Percentiles rank a stretch among this genome's conserved stretches.
These are phyloP conservation scores for Fusarium miscanthi DNA, from an alignment of 2,329 filamentous ascomycete genomes.

Conservation along the genomic window DNA sequence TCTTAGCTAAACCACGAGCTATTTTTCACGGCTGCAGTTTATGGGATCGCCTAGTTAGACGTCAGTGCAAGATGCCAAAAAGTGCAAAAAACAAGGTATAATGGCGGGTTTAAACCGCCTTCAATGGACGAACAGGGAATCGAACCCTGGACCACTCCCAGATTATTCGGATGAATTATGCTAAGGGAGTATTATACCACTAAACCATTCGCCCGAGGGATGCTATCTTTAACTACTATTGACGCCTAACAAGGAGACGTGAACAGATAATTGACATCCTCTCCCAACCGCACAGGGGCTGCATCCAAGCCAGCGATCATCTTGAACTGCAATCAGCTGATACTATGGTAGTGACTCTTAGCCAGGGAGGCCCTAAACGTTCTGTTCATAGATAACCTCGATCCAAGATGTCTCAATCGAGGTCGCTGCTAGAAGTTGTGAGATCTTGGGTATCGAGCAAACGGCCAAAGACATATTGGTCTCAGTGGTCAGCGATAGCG, in stretches of 20 bases:
- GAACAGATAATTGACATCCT: neutral
- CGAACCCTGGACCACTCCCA: constrained; percentile 33
- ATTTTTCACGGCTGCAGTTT: neutral
- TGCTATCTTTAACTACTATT: no score
- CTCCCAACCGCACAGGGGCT: rapidly evolving
- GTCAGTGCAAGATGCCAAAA: rapidly evolving
- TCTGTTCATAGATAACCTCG: rapidly evolving
- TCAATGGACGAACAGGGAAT: constrained; percentile 24
- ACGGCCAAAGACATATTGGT: neutral
- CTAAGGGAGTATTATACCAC: constrained; percentile 35
- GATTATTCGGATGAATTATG: constrained; percentile 15
- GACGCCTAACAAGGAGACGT: rapidly evolving
- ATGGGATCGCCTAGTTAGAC: rapidly evolving
- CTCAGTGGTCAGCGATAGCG: neutral
- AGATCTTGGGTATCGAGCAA: neutral
- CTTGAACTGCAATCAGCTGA: rapidly evolving
- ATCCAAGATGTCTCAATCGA: neutral
- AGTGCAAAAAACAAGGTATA: neutral
- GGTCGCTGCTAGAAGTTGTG: neutral
- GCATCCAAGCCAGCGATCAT: neutral
- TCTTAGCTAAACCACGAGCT: rapidly evolving
- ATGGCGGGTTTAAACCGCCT: constrained; percentile 3
- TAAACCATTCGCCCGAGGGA: constrained; percentile 28
- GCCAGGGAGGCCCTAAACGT: no score
- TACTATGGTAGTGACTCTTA: rapidly evolving